phyloP scores from a whole-genome alignment of 805 yeast species.

The Wilhelminamyces savonicus region DNA sequence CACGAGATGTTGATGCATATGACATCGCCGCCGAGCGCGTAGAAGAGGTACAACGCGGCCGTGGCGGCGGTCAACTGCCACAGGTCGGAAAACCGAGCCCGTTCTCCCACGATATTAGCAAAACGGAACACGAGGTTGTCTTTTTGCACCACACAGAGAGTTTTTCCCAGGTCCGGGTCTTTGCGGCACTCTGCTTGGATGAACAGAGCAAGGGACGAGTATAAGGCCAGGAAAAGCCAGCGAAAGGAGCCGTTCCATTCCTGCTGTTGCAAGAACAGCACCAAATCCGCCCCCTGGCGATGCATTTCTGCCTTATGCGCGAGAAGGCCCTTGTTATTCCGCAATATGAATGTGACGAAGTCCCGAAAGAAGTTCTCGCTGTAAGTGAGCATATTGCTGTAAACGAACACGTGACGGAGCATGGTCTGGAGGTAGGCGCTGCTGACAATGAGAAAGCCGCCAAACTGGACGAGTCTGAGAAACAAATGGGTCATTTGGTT shows the following conservation, averaged over 20 bases:
- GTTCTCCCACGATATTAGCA: conserved; percentile 7
- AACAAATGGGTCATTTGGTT: too few species aligned
- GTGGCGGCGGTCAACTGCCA: conserved; percentile 5
- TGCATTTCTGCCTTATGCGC: conserved; percentile 5
- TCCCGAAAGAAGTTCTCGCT: conserved; percentile 22
- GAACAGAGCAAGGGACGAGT: conserved; percentile 1
- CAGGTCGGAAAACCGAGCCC: not conserved
- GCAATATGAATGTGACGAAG: conserved; percentile 19
- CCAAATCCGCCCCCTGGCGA: conserved; percentile 6
- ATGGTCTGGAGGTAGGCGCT: conserved; percentile 13
- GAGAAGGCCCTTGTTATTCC: conserved; percentile 11
- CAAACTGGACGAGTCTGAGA: conserved; percentile 2
- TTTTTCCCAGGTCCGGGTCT: not conserved
- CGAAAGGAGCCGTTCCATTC: not conserved
- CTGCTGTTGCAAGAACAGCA: conserved; percentile 2
- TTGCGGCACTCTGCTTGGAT: conserved; percentile 1
- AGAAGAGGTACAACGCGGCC: conserved; percentile 8
- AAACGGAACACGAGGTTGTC: conserved; percentile 13
- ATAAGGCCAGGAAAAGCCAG: not conserved
- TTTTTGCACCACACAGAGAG: conserved; percentile 1
- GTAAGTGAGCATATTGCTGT: conserved; percentile 23
- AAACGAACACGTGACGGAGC: conserved; percentile 12
- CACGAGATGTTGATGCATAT: conserved; percentile 12
- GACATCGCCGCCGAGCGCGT: conserved; percentile 15
- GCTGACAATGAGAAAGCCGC: conserved; percentile 2